These are phyloP conservation scores for Cicer yamashitae DNA, from an alignment of 306 rosid species.

Conservation along the genomic window DNA sequence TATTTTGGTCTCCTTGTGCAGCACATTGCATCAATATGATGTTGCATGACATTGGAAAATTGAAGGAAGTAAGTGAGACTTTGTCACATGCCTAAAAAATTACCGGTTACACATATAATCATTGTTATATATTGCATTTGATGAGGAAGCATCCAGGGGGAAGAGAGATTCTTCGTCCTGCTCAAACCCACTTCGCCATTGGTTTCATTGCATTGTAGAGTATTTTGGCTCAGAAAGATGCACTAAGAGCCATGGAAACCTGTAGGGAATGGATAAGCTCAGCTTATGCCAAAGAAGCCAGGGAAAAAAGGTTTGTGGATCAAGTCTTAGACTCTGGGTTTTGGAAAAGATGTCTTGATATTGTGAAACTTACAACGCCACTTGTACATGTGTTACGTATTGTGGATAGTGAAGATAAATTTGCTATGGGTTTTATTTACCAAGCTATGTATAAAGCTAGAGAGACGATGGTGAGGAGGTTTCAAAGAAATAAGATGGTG, in stretches of 20 bases:
- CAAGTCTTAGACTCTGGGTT: not conserved
- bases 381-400: not conserved
- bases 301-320: not conserved
- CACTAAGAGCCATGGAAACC: not conserved
- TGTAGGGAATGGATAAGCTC: not conserved
- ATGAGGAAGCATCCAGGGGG: not conserved
- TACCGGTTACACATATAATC: not conserved
- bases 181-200: not conserved
- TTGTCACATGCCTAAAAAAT: not conserved
- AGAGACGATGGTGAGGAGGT: not conserved
- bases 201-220: constrained; percentile 5
- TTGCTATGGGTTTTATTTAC: not conserved
- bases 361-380: not conserved
- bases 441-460: not conserved
- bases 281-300: not conserved
- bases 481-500: not conserved
- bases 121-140: not conserved
- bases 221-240: constrained; percentile 9
- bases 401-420: constrained; percentile 4
- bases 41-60: not conserved
- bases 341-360: not conserved
- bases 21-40: not conserved
- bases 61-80: not conserved
- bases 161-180: not conserved
- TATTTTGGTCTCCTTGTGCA: constrained; percentile 11